Conservation (phyloP, 495 filamentous ascomycete genomes). For the Aspergillus haitiensis region DNA sequence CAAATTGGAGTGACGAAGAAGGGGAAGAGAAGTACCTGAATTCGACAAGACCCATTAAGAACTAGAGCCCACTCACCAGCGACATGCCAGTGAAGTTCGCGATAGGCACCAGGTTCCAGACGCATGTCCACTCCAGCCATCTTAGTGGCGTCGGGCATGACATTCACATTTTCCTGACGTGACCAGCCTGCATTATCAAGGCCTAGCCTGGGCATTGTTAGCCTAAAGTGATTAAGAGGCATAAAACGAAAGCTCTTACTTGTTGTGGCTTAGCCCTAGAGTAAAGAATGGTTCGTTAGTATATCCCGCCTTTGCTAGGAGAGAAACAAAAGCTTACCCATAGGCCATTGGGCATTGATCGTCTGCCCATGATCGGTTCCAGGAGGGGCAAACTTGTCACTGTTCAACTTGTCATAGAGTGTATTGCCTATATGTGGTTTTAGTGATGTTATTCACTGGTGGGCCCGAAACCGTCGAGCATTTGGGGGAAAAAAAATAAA, state of each 20-base stretch:
- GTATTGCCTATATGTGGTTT: conserved; percentile 44
- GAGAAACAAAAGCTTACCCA: conserved; percentile 44
- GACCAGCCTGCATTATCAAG: conserved; percentile 64
- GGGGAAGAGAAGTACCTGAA: conserved; percentile 32
- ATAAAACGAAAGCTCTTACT: conserved; percentile 27
- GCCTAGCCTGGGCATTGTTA: conserved; percentile 45
- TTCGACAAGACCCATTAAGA: conserved; percentile 63
- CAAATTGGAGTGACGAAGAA: not conserved
- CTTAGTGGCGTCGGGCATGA: conserved; percentile 62
- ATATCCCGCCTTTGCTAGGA: not conserved
- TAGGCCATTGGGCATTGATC: conserved; percentile 68
- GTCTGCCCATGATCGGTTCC: conserved; percentile 63
- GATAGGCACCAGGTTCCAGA: conserved; percentile 62
- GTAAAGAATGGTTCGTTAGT: conserved; percentile 6
- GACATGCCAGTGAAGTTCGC: conserved; percentile 75
- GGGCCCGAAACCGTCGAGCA: too few species aligned
- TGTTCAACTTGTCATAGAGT: conserved; percentile 63
- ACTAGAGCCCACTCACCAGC: conserved; percentile 67
- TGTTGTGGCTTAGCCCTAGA: conserved; percentile 57
- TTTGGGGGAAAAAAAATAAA: not conserved
- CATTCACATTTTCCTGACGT: conserved; percentile 62
- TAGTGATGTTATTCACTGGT: not conserved
- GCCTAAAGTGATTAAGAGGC: not conserved
- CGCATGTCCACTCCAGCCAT: conserved; percentile 83
- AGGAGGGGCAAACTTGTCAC: conserved; percentile 65